A percentile compares a stretch with the other conserved stretches of the same genome.
Conservation (phyloP, 2,329 filamentous ascomycete species). For the Helotiales sp. region DNA sequence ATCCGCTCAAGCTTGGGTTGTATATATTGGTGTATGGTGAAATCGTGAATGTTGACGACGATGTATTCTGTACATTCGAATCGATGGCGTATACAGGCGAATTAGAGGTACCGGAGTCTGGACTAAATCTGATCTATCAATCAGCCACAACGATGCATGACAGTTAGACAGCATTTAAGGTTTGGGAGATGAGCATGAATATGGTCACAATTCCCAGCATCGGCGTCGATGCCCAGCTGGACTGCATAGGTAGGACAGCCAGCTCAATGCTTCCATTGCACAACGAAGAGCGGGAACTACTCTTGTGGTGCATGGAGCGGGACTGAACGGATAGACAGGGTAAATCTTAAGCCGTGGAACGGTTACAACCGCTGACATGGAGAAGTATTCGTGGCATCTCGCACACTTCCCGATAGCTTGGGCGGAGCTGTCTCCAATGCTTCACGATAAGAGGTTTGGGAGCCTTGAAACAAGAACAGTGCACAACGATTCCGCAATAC, state of each 20-base stretch:
- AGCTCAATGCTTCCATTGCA: slow-evolving; percentile 30
- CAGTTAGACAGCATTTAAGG: slow-evolving; percentile 32
- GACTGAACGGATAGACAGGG: slow-evolving; percentile 23
- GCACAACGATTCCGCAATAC: slow-evolving; percentile 24
- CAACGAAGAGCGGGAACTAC: slow-evolving; percentile 26
- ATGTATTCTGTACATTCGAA: slow-evolving; percentile 30
- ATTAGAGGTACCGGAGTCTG: slow-evolving; percentile 34
- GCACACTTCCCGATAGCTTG: slow-evolving; percentile 20
- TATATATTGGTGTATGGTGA: slow-evolving; percentile 34
- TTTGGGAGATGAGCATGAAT: slow-evolving; percentile 21
- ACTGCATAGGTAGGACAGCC: slow-evolving; percentile 32
- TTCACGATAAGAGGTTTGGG: slow-evolving; percentile 20
- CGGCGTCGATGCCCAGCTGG: slow-evolving; percentile 29
- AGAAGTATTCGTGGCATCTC: slow-evolving; percentile 32
- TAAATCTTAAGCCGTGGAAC: slow-evolving; percentile 35
- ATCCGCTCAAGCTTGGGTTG: slow-evolving; percentile 30
- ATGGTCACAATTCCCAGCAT: slow-evolving; percentile 12
- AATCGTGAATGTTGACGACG: slow-evolving; percentile 31
- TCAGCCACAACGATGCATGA: slow-evolving; percentile 33
- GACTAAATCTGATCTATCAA: slow-evolving; percentile 34
- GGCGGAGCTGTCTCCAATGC: slow-evolving; percentile 14
- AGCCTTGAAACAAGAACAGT: slow-evolving; percentile 16
- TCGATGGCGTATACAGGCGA: slow-evolving; percentile 37
- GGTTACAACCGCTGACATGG: slow-evolving; percentile 19
- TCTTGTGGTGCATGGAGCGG: slow-evolving; percentile 33